Evolutionary conservation across 106 monocot genomes (phyloP), one percentile per base, ranked within the genome.

Genomic region (Platanthera zijinensis): DNA sequence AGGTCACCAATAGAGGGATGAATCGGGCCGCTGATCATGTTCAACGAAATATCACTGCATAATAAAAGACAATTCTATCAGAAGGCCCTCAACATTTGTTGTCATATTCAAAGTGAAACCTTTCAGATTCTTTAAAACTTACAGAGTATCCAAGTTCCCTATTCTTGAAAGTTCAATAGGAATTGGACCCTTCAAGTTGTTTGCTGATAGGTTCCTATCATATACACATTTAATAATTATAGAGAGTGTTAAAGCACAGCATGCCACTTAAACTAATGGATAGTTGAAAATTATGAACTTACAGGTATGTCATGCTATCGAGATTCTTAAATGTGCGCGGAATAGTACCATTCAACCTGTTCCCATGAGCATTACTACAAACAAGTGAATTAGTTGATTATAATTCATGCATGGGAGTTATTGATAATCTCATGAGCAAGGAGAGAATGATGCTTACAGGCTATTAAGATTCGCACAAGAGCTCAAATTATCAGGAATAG

Each of bases 231-330:
- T 28, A 71, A 71, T 48, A 14, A 71, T 39, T 39, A 67, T 39
- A 6, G 22, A 0, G 9, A 67, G 12, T 39, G 67, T 30, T 12
- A 30, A 13, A 67, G n/a, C 56, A 61, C 18, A 61, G 4, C 8
- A 61, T 19, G 56, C 3, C 3, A 56, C 56, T 56, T 56, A 5
- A 56, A 56, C n/a, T 13, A 56, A 56, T 56, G 56, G 3, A 69
- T 69, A 69, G 5, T 13, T 12, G 69, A 39, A 69, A 12, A 3
- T 14, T n/a, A 12, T 12, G 4, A 70, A 86, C 89, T 89, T 63
- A 97, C 96, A 97, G 64, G 69, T 93, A 89, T 21, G 96, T 97
- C 90, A 97, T 93, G 78, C 93, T 97, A 25, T 97, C 67, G 51
- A 83, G 83, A 4, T 87, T 92, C 22, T 85, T 78, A 39, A 92